These are phyloP conservation scores for Sporothrix protearum DNA, from an alignment of 2,329 filamentous ascomycete genomes.

Conservation along the genomic window DNA sequence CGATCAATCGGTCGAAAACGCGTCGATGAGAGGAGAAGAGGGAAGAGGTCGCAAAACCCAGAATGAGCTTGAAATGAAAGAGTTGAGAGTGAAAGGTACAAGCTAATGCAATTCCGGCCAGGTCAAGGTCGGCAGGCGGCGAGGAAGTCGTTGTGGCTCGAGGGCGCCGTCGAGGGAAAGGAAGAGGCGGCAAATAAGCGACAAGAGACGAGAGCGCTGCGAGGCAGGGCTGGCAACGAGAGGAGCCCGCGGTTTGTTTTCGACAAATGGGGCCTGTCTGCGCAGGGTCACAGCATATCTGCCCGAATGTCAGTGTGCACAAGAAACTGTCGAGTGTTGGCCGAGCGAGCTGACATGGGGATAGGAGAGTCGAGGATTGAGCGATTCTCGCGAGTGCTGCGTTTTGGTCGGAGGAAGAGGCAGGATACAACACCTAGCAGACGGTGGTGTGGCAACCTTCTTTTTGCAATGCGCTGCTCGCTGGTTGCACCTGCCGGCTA, in stretches of 20 bases:
- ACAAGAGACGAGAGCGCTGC: background rate
- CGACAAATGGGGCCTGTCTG: background rate
- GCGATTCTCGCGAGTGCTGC: background rate
- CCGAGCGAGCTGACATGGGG: constrained; percentile 6
- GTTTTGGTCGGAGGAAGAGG: constrained; percentile 6
- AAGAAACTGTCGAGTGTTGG: background rate
- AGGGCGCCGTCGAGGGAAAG: background rate
- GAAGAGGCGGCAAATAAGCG: background rate
- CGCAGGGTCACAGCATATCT: constrained; percentile 17
- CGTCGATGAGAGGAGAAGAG: background rate
- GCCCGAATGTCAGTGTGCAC: background rate
- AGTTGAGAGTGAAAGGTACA: background rate
- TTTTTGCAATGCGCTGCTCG: constrained; percentile 21
- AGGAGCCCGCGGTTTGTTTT: background rate
- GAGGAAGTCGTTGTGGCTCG: background rate
- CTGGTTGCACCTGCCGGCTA: constrained; percentile 15
- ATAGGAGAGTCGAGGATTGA: background rate
- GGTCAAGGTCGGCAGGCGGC: background rate
- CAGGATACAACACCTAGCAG: constrained; percentile 13
- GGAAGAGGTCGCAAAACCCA: background rate
- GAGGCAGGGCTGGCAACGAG: background rate
- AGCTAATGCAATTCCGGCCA: background rate
- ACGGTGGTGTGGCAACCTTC: constrained; percentile 4
- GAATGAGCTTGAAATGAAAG: background rate
- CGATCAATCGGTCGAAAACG: background rate